Evolutionary conservation across 805 yeast genomes (phyloP).

Genomic region (Suhomyces vadensis): DNA sequence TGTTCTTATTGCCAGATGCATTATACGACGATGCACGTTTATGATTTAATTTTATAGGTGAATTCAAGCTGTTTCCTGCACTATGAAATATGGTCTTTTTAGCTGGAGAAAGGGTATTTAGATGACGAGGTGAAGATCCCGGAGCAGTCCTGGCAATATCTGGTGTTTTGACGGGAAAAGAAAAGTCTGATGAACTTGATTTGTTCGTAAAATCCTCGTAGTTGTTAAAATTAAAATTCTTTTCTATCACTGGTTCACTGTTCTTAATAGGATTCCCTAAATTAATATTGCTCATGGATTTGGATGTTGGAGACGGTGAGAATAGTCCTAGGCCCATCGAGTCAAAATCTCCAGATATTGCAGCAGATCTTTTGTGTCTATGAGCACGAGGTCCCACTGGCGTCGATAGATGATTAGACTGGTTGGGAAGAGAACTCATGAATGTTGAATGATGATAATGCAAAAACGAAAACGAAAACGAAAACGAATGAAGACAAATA

Average conservation of each 20-base stretch:
- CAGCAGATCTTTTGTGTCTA: slow-evolving; percentile 83
- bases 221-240: slow-evolving; percentile 34
- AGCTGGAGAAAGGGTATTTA: slow-evolving; percentile 7
- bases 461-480: neutral
- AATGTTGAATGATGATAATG: neutral
- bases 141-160: slow-evolving; percentile 13
- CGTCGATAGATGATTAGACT: slow-evolving; percentile 5
- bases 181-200: slow-evolving; percentile 21
- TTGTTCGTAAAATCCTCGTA: slow-evolving; percentile 35
- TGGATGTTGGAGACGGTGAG: slow-evolving; percentile 24
- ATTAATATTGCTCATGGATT: slow-evolving; percentile 10
- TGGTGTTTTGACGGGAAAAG: slow-evolving; percentile 30
- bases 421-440: slow-evolving; percentile 13
- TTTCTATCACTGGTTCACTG: slow-evolving; percentile 22
- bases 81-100: slow-evolving; percentile 12
- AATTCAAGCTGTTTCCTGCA: slow-evolving; percentile 25
- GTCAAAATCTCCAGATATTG: slow-evolving; percentile 85
- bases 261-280: slow-evolving; percentile 1
- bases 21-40: slow-evolving; percentile 20
- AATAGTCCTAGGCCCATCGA: slow-evolving; percentile 39
- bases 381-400: slow-evolving; percentile 46
- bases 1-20: slow-evolving; percentile 20
- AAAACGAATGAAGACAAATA: neutral
- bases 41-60: slow-evolving; percentile 33
- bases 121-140: slow-evolving; percentile 5